Conservation (phyloP, 768 basidiomycete genomes). For the Calocybe gangraenosa region DNA sequence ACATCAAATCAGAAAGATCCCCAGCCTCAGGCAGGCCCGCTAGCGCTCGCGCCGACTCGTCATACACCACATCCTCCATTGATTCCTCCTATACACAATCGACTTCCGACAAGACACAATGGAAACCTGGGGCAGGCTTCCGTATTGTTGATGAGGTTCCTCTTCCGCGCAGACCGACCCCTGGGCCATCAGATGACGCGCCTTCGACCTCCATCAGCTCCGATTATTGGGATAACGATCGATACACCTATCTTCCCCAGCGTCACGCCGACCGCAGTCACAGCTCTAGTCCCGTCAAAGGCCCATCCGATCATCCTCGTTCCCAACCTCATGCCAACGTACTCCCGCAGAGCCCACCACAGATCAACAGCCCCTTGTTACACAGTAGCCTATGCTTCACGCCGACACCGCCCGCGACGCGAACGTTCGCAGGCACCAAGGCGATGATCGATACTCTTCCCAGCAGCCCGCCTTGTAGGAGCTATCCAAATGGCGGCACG, state of each 20-base stretch:
- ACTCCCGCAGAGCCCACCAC: conserved; percentile 54
- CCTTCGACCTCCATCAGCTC: too few relatives aligned
- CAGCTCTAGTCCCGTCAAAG: conserved; percentile 22
- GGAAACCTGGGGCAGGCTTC: conserved; percentile 34
- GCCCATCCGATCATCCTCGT: conserved; percentile 3
- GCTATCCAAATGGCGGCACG: too few relatives aligned
- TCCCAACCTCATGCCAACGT: conserved; percentile 12
- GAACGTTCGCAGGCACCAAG: not conserved
- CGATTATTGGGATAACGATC: conserved; percentile 23
- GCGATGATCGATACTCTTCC: too few relatives aligned
- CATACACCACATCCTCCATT: conserved; percentile 12
- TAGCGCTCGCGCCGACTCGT: conserved; percentile 10
- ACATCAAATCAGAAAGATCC: not conserved
- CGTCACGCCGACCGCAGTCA: conserved; percentile 22
- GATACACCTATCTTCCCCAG: conserved; percentile 35
- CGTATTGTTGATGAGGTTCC: conserved; percentile 34
- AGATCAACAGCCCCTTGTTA: conserved; percentile 52
- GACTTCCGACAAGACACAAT: conserved; percentile 19
- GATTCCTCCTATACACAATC: conserved; percentile 13
- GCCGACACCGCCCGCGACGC: conserved; percentile 17
- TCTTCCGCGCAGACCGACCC: conserved; percentile 10
- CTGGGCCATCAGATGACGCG: conserved; percentile 13
- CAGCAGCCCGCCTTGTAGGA: too few relatives aligned
- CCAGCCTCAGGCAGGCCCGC: not conserved
- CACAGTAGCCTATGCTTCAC: conserved; percentile 56